Conservation (phyloP, 2,329 filamentous ascomycete genomes). For the Fusarium duplospermum region DNA sequence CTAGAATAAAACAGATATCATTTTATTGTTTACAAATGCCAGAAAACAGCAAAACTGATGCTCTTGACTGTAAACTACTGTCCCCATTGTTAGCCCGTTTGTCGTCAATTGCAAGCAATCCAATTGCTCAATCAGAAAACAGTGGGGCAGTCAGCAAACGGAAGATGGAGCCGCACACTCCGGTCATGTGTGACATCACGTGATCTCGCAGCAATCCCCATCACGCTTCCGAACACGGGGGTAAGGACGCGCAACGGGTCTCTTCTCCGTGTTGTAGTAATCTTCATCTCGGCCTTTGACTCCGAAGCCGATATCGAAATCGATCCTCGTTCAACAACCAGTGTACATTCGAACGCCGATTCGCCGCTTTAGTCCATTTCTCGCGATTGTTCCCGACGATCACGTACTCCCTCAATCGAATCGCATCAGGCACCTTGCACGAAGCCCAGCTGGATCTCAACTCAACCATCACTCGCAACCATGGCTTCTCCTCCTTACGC, state of each 20-base stretch:
- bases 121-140: slow-evolving; percentile 6
- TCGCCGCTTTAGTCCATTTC: neutral
- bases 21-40: neutral
- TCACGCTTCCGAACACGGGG: neutral
- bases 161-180: slow-evolving; percentile 8
- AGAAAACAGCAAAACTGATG: neutral
- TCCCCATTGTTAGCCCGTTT: slow-evolving; percentile 7
- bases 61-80: neutral
- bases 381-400: neutral
- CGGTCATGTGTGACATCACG: slow-evolving; percentile 18
- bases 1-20: neutral
- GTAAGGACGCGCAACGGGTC: slow-evolving; percentile 28
- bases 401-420: neutral
- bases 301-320: slow-evolving; percentile 20
- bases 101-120: slow-evolving; percentile 28
- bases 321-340: neutral
- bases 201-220: neutral
- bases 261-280: slow-evolving; percentile 19
- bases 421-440: neutral
- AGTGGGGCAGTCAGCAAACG: neutral
- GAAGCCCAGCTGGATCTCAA: neutral
- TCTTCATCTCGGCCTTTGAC: neutral
- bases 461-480: neutral
- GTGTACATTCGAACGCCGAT: neutral
- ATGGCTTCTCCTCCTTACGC: slow-evolving; percentile 69